Evolutionary conservation across 768 basidiomycete genomes (phyloP).

Genomic region (Hydnomerulius pinastri): DNA sequence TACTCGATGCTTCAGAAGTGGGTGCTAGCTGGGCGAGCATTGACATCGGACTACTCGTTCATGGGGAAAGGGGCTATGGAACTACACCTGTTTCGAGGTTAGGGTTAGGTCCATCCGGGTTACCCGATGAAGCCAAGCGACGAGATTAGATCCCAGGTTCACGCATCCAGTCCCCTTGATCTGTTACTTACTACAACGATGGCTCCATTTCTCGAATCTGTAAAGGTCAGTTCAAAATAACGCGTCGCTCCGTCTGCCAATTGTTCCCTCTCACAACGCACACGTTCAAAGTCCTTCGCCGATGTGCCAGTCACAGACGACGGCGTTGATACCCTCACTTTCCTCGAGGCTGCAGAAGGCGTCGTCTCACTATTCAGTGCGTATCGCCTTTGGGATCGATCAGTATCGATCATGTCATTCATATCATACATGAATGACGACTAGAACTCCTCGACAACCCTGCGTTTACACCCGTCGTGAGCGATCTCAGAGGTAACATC

Average conservation of each 20-base stretch:
- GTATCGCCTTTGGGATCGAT: slow-evolving; percentile 22
- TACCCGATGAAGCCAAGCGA: no score
- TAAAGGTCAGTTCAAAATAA: not conserved
- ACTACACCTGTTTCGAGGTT: no score
- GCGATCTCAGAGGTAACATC: slow-evolving; percentile 91
- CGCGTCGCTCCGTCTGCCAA: slow-evolving; percentile 1
- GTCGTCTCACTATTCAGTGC: slow-evolving; percentile 89
- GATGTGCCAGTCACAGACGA: slow-evolving; percentile 84
- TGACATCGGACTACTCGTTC: no score
- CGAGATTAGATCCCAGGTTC: no score
- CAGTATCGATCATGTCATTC: not conserved
- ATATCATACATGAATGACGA: not conserved
- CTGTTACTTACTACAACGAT: no score
- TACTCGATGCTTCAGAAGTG: no score
- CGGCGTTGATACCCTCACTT: slow-evolving; percentile 86
- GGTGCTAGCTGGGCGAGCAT: no score
- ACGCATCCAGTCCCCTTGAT: no score
- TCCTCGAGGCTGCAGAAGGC: slow-evolving; percentile 87
- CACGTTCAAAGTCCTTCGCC: slow-evolving; percentile 74
- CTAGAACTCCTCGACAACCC: slow-evolving; percentile 29
- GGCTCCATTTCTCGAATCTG: no score
- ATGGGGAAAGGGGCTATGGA: no score
- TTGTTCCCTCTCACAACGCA: not conserved
- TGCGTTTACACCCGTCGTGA: slow-evolving; percentile 82
- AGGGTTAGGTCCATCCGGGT: no score